Conservation (phyloP, 805 yeast species). For the Millerozyma miso region DNA sequence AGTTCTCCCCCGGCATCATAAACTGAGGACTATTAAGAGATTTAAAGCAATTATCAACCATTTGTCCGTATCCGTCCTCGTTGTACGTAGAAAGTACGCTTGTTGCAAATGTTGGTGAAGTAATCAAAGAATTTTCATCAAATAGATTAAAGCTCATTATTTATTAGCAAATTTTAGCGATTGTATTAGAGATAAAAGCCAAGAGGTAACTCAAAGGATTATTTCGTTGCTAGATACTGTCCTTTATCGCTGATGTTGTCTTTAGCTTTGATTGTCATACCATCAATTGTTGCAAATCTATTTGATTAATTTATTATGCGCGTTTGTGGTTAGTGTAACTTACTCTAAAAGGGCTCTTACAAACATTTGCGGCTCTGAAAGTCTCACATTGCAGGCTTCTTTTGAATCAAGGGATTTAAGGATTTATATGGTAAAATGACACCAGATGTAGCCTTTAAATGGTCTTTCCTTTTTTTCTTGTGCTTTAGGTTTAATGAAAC, state of each 20-base stretch:
- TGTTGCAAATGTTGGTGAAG: neutral
- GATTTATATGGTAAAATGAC: too few relatives aligned
- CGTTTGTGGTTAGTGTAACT: neutral
- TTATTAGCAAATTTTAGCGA: neutral
- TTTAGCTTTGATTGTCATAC: too few relatives aligned
- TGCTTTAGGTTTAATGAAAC: too few relatives aligned
- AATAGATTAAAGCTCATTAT: constrained; percentile 3
- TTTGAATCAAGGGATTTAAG: too few relatives aligned
- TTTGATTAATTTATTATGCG: neutral
- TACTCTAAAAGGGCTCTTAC: neutral
- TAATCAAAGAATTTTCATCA: neutral
- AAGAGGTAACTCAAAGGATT: too few relatives aligned
- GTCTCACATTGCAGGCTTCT: too few relatives aligned
- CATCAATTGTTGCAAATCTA: neutral
- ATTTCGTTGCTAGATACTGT: too few relatives aligned
- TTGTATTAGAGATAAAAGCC: too few relatives aligned
- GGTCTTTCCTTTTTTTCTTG: too few relatives aligned
- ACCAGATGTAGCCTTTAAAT: too few relatives aligned
- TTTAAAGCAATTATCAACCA: constrained; percentile 3
- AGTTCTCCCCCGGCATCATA: neutral
- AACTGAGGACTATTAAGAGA: neutral
- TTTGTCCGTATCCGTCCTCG: constrained; percentile 1
- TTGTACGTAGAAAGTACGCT: constrained; percentile 1
- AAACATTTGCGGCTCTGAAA: too few relatives aligned
- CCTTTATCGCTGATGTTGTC: too few relatives aligned